Evolutionary conservation across 352 stramenopile genomes (phyloP).

Genomic region (Phytopythium vexans): DNA sequence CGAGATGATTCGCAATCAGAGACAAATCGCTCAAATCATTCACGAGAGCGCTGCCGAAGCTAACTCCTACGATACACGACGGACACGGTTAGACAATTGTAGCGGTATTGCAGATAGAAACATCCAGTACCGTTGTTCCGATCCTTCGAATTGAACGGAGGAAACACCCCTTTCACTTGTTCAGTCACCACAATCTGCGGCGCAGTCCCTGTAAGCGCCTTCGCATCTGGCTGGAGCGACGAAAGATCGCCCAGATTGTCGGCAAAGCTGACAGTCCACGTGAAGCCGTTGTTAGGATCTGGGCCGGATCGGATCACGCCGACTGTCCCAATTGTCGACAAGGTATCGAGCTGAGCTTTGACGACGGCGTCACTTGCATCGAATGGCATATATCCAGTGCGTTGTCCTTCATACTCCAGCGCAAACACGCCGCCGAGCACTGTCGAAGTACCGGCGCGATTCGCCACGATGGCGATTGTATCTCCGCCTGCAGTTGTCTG

Average conservation of each 20-base stretch:
- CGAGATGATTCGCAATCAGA: conserved; percentile 78
- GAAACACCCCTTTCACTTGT: conserved; percentile 65
- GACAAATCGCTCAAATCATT: conserved; percentile 87
- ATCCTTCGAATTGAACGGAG: conserved; percentile 91
- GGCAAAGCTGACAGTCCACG: conserved; percentile 93
- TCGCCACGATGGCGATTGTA: conserved; percentile 38
- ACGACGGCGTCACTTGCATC: conserved; percentile 88
- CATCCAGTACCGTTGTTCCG: conserved; percentile 49
- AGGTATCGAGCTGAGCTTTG: conserved; percentile 85
- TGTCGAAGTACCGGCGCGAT: conserved; percentile 48
- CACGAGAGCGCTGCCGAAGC: conserved; percentile 84
- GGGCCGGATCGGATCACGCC: conserved; percentile 76
- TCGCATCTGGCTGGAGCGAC: conserved; percentile 71
- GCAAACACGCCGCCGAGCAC: conserved; percentile 79
- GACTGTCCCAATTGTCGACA: conserved; percentile 89
- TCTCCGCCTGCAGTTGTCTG: conserved; percentile 31
- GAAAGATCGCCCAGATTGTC: conserved; percentile 87
- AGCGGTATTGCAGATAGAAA: background rate
- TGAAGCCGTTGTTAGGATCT: conserved; percentile 91
- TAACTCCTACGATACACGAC: conserved; percentile 39
- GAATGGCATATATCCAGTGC: conserved; percentile 89
- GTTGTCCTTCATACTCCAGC: conserved; percentile 84
- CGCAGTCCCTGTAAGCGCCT: conserved; percentile 88
- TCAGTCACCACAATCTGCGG: conserved; percentile 80
- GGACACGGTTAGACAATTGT: background rate